These are phyloP conservation scores for Pleurotus pulmonarius DNA, from an alignment of 768 basidiomycete species.

Conservation along the genomic window DNA sequence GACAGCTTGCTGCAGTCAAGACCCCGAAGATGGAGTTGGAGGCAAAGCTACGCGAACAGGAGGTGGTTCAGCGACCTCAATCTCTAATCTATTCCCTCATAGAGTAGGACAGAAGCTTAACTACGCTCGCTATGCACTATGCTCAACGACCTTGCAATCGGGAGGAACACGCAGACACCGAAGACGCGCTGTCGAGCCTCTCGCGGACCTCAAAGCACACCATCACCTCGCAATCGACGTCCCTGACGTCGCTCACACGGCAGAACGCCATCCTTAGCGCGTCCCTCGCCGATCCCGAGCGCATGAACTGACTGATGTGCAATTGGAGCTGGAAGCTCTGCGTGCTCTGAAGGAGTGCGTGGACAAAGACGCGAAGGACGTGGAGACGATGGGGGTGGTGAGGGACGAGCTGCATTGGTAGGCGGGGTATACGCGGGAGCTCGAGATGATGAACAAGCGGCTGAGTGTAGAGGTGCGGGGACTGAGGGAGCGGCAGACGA, in stretches of 20 bases:
- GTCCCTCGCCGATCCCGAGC: constrained; percentile 40
- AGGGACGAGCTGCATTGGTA: constrained; percentile 68
- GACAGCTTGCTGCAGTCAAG: constrained; percentile 60
- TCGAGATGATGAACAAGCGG: constrained; percentile 58
- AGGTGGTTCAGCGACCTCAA: constrained; percentile 23
- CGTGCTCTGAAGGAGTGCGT: too few relatives aligned
- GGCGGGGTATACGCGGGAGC: constrained; percentile 50
- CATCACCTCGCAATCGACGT: constrained; percentile 45
- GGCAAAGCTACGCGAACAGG: constrained; percentile 63
- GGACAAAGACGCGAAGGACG: constrained; percentile 28
- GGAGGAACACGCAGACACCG: constrained; percentile 58
- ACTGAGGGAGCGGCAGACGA: constrained; percentile 53
- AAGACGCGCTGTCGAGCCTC: constrained; percentile 50
- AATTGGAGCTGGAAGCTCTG: constrained; percentile 45
- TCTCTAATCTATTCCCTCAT: neutral
- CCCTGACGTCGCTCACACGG: constrained; percentile 43
- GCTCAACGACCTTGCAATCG: constrained; percentile 45
- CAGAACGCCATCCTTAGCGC: constrained; percentile 43
- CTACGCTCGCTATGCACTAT: constrained; percentile 46
- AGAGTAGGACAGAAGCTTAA: constrained; percentile 51
- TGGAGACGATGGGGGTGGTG: constrained; percentile 59
- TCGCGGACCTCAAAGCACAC: constrained; percentile 44
- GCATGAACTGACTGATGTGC: constrained; percentile 40
- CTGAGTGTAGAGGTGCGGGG: constrained; percentile 48
- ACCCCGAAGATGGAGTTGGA: constrained; percentile 63